Evolutionary conservation across 805 yeast species (phyloP), one percentile per base, ranked within the genome.

Genomic region (Blastobotrys robertii): DNA sequence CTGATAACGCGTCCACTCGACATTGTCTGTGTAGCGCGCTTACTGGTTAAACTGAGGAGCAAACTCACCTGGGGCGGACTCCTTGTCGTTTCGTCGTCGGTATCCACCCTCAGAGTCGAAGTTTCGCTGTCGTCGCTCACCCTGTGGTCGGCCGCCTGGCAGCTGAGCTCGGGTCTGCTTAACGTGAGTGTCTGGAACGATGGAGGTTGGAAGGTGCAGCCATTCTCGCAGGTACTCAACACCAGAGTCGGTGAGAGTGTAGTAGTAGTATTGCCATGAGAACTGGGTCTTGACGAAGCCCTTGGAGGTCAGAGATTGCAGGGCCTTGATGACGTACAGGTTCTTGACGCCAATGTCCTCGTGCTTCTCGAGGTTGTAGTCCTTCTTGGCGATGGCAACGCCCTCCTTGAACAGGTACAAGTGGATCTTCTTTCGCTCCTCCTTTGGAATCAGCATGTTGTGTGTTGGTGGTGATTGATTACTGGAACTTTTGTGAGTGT

Each of bases 201-300:
- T 83, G 75, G 87, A 94, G 73, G 84, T 94, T 76, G 98, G 98
- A 65, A 92, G 80, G 82, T 88, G 87, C 73, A 92, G 83, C 85
- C 87, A 92, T 70, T 85, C 87, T 77, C 97, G 84, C 68, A 92
- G 83, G 84, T 77, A 92, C 69, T 87, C 95, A 58, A 92, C 90
- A 82, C 99, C 99, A 75, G 85, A 96, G 69, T 92, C 97, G 69
- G 97, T 92, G 70, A 92, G 84, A 79, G 98, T 86, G 94, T 92
- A 92, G 95, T 92, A 92, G 79, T 92, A 92, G 81, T 86, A 86
- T 81, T 88, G 97, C 99, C 99, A 92, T 67, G 97, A 90, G 83
- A 90, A 92, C 77, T 87, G 97, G 64, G 99, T 92, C 85, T 90
- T 87, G 74, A 92, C 97, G 82, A 67, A 92, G 72, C 99, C 99